Conservation (phyloP, 495 filamentous ascomycete genomes). For the Penicillium cinerascens region DNA sequence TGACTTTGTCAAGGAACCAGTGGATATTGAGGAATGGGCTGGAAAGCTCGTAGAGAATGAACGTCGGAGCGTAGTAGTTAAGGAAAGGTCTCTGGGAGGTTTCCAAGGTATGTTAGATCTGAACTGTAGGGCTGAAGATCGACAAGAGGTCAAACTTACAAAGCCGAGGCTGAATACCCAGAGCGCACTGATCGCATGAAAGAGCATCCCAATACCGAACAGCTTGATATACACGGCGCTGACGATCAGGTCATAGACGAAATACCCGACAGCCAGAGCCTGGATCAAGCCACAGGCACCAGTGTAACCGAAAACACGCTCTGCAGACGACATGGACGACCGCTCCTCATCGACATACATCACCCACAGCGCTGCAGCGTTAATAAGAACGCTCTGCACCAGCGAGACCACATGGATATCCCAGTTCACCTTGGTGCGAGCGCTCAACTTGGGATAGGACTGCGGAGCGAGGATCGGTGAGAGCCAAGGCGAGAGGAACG, state of each 20-base stretch:
- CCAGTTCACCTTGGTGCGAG: slow-evolving; percentile 82
- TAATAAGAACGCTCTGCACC: slow-evolving; percentile 81
- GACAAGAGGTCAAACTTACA: slow-evolving; percentile 53
- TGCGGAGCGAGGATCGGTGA: slow-evolving; percentile 67
- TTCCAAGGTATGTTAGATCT: not conserved
- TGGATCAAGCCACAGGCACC: slow-evolving; percentile 78
- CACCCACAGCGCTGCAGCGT: slow-evolving; percentile 72
- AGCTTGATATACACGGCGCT: slow-evolving; percentile 67
- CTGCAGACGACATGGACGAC: slow-evolving; percentile 61
- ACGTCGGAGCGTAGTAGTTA: slow-evolving; percentile 85
- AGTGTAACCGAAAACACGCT: slow-evolving; percentile 89
- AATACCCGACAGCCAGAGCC: slow-evolving; percentile 88
- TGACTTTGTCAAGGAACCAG: slow-evolving; percentile 98
- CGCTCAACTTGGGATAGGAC: slow-evolving; percentile 63
- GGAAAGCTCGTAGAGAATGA: slow-evolving; percentile 98
- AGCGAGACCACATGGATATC: slow-evolving; percentile 94
- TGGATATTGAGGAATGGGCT: slow-evolving; percentile 93
- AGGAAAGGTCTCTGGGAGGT: slow-evolving; percentile 74
- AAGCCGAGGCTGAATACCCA: slow-evolving; percentile 88
- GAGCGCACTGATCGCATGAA: slow-evolving; percentile 83
- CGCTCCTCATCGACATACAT: slow-evolving; percentile 79
- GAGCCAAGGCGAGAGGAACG: slow-evolving; percentile 68
- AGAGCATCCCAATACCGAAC: slow-evolving; percentile 85
- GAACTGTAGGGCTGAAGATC: not conserved
- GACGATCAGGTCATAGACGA: slow-evolving; percentile 85